Conservation (phyloP, 2,329 filamentous ascomycete genomes). For the Penicillium concentricum region DNA sequence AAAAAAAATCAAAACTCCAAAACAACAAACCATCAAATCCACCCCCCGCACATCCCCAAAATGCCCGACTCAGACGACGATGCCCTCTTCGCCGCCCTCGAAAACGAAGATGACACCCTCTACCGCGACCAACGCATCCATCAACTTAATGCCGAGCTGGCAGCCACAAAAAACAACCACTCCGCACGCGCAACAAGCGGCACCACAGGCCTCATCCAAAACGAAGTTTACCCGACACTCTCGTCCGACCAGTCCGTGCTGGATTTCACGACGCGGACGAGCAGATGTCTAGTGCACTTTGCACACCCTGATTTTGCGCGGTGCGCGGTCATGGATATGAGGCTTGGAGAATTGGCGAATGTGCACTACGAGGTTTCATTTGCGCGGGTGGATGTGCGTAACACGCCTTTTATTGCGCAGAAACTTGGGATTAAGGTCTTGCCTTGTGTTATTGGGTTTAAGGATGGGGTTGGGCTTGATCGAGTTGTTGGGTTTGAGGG, state of each 20-base stretch:
- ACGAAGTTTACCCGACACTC: slow-evolving; percentile 39
- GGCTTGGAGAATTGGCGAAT: slow-evolving; percentile 49
- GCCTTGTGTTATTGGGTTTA: slow-evolving; percentile 51
- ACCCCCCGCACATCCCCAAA: slow-evolving; percentile 19
- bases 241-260: slow-evolving; percentile 57
- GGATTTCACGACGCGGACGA: slow-evolving; percentile 59
- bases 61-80: slow-evolving; percentile 56
- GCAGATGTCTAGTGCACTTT: slow-evolving; percentile 62
- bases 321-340: slow-evolving; percentile 61
- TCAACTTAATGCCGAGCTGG: slow-evolving; percentile 59
- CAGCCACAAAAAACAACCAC: slow-evolving; percentile 46
- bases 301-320: slow-evolving; percentile 63
- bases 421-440: slow-evolving; percentile 48
- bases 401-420: slow-evolving; percentile 49
- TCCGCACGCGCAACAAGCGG: slow-evolving; percentile 34
- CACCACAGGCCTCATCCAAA: slow-evolving; percentile 21
- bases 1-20: neutral
- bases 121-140: slow-evolving; percentile 59
- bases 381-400: slow-evolving; percentile 46
- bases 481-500: slow-evolving; percentile 51
- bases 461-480: slow-evolving; percentile 46
- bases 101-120: slow-evolving; percentile 52
- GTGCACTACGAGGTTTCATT: slow-evolving; percentile 46
- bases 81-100: slow-evolving; percentile 58
- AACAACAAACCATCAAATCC: neutral